Base-by-base conservation (phyloP, 768 basidiomycete genomes). In the Cystofilobasidium macerans region DNA sequence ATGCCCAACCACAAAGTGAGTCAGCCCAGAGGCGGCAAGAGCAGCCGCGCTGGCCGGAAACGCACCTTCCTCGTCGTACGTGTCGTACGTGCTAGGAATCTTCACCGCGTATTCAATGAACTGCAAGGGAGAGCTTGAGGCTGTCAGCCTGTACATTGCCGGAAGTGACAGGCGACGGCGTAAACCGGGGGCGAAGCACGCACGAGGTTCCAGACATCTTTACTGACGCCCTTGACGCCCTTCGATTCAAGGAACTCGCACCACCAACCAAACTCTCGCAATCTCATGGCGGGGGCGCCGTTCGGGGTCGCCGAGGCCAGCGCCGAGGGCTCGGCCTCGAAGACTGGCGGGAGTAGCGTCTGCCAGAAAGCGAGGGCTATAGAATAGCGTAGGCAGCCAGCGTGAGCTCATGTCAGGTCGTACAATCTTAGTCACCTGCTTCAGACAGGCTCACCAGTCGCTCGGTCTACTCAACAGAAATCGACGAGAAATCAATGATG, bases 61-160 rank as follows among this genome's bases (percentile, higher is more conserved):
- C 75, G 69, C 65, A 76, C 76, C 76, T 35, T 72, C 72, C 60
- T 76, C 75, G 57, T 76, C 75, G 65, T 75, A 74, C 0, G 42
- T 2, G 22, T 68, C 61, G 57, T 47, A 68, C 35, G 61, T 63
- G 20, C 40, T 54, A 16, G 67, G 67, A 6, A 68, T 51, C 62
- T 68, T 62, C 16, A 57, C 57, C 1, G 48, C 45, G 61, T 40
- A 68, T 47, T 68, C 67, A 32, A 68, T 58, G 61, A 68, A 68
- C 67, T 68, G 33, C 4, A 16, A 4, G 18, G 1, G 9, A 13
- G 13, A 14, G 18, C 24, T 18, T 57, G 16, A n/a, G n/a, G n/a
- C n/a, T n/a, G n/a, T n/a, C n/a, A n/a, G n/a, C n/a, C n/a, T n/a
- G n/a, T n/a, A n/a, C n/a, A n/a, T n/a, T n/a, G n/a, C n/a, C n/a